These are phyloP conservation scores for Scedosporium apiospermum DNA, from an alignment of 2,329 filamentous ascomycete species.

Conservation along the genomic window DNA sequence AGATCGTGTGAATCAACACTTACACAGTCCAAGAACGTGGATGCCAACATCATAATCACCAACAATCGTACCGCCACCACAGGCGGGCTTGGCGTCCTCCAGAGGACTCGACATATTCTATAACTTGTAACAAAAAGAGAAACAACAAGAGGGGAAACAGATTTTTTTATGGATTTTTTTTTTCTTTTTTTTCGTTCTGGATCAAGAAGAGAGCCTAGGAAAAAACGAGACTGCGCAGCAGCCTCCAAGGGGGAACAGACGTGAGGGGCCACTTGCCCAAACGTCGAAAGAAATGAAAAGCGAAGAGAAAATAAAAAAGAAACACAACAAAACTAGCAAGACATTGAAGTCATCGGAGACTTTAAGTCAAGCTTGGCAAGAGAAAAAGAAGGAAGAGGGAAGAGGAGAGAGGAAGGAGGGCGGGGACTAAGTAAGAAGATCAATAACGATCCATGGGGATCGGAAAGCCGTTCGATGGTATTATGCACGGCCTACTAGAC, in stretches of 20 bases:
- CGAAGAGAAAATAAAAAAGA: constrained; percentile 7
- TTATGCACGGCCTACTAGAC: not conserved
- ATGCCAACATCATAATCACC: constrained; percentile 33
- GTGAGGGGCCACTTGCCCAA: constrained; percentile 3
- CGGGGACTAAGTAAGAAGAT: constrained; percentile 12
- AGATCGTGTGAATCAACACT: constrained; percentile 13
- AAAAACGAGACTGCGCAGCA: constrained; percentile 27
- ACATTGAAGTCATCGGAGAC: constrained; percentile 3
- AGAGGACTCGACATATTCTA: constrained; percentile 17
- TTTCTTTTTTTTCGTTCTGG: not conserved
- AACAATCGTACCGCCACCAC: constrained; percentile 23
- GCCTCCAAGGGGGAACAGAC: constrained; percentile 18
- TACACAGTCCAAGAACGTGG: constrained; percentile 31
- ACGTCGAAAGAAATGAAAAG: constrained; percentile 7
- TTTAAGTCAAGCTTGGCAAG: constrained; percentile 10
- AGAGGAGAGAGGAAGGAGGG: constrained; percentile 14
- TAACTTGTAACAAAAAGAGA: constrained; percentile 9
- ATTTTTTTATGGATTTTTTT: not conserved
- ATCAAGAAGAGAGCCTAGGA: not conserved
- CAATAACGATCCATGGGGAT: not conserved
- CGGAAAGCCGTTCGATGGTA: not conserved
- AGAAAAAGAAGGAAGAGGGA: constrained; percentile 12
- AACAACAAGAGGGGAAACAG: constrained; percentile 12
- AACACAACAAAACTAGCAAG: not conserved
- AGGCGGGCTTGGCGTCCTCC: constrained; percentile 25